These are phyloP conservation scores for Tricholoma sp. DNA, from an alignment of 768 basidiomycete genomes.

Conservation along the genomic window DNA sequence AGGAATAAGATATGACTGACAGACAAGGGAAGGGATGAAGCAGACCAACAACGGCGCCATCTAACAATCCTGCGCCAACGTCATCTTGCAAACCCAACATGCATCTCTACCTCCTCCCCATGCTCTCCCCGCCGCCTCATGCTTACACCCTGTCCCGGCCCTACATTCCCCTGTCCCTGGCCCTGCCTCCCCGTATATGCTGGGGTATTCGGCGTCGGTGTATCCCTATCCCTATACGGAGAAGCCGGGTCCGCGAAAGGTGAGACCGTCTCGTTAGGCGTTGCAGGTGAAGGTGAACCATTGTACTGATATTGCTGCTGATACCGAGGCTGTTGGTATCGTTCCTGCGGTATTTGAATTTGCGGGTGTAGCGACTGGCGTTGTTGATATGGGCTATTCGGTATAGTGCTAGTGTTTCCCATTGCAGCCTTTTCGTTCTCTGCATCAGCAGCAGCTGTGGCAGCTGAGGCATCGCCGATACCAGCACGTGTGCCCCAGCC, in stretches of 20 bases:
- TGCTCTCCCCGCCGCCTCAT: slow-evolving; percentile 19
- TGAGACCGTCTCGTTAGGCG: slow-evolving; percentile 13
- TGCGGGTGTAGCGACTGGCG: slow-evolving; percentile 9
- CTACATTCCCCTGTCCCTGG: slow-evolving; percentile 2
- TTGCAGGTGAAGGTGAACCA: neutral
- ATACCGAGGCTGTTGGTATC: neutral
- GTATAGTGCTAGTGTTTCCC: slow-evolving; percentile 19
- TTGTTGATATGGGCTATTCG: slow-evolving; percentile 25
- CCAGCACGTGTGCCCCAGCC: slow-evolving; percentile 96
- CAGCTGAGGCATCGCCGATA: slow-evolving; percentile 77
- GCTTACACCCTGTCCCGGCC: slow-evolving; percentile 11
- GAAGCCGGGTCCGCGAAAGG: slow-evolving; percentile 26
- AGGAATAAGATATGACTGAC: neutral
- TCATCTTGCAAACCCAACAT: slow-evolving; percentile 32
- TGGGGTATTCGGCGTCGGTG: slow-evolving; percentile 7
- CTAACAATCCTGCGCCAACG: neutral
- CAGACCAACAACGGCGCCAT: neutral
- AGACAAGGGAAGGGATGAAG: neutral
- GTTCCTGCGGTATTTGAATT: neutral
- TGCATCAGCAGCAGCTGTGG: slow-evolving; percentile 62
- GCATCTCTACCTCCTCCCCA: slow-evolving; percentile 31
- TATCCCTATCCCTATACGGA: slow-evolving; percentile 24
- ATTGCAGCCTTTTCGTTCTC: slow-evolving; percentile 27
- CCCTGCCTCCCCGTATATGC: slow-evolving; percentile 19
- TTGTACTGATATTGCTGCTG: neutral